A percentile compares a stretch with the other conserved stretches of the same genome.
Conservation (phyloP, 2,329 filamentous ascomycete species). For the Trichoderma harzianum region DNA sequence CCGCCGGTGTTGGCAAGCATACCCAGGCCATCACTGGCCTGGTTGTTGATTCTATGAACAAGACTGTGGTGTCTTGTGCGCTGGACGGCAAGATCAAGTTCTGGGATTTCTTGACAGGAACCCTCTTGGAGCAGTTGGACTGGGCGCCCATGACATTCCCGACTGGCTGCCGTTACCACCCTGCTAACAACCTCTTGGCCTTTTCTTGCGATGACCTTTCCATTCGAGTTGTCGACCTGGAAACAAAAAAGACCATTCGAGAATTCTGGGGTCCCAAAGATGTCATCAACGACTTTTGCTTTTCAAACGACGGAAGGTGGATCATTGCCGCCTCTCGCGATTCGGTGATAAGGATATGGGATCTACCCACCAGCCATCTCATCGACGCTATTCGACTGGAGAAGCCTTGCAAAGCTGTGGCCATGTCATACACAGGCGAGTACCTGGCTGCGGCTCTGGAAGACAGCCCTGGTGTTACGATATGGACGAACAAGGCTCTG, state of each 20-base stretch:
- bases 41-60: slow-evolving; percentile 85
- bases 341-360: slow-evolving; percentile 81
- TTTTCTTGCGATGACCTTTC: slow-evolving; percentile 86
- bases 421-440: slow-evolving; percentile 87
- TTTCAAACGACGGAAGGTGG: slow-evolving; percentile 93
- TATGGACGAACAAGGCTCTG: slow-evolving; percentile 92
- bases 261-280: slow-evolving; percentile 82
- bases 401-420: slow-evolving; percentile 74
- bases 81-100: slow-evolving; percentile 94
- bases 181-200: slow-evolving; percentile 78
- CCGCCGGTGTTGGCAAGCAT: slow-evolving; percentile 66
- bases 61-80: slow-evolving; percentile 78
- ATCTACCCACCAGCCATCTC: slow-evolving; percentile 89
- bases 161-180: slow-evolving; percentile 74
- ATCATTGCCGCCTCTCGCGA: slow-evolving; percentile 84
- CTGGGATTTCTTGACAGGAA: slow-evolving; percentile 89
- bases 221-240: slow-evolving; percentile 83
- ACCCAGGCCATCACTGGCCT: slow-evolving; percentile 80
- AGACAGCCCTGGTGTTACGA: slow-evolving; percentile 78
- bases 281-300: slow-evolving; percentile 75
- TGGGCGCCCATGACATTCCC: slow-evolving; percentile 75
- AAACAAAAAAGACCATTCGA: slow-evolving; percentile 85
- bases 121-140: slow-evolving; percentile 74
- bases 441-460: slow-evolving; percentile 88
- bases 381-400: slow-evolving; percentile 86